Conservation (phyloP, 805 yeast genomes). For the Ascoidea tarda region DNA sequence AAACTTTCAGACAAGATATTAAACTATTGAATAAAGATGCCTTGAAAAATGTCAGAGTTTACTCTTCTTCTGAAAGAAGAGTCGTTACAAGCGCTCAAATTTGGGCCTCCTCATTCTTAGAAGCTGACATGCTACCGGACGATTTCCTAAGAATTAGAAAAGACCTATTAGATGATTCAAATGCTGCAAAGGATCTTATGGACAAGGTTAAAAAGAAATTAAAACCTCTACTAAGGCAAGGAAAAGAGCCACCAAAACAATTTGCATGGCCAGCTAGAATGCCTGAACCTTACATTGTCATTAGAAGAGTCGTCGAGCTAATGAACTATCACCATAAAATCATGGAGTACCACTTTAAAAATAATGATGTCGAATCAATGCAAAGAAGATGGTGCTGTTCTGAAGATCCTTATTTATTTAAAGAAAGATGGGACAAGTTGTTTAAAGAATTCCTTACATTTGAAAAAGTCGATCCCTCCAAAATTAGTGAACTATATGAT, state of each 20-base stretch:
- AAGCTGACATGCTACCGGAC: slow-evolving; percentile 50
- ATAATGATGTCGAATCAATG: slow-evolving; percentile 49
- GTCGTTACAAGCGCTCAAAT: slow-evolving; percentile 86
- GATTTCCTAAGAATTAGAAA: slow-evolving; percentile 74
- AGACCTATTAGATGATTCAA: slow-evolving; percentile 87
- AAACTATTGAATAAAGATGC: slow-evolving; percentile 75
- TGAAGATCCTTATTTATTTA: slow-evolving; percentile 81
- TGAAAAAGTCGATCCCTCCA: slow-evolving; percentile 95
- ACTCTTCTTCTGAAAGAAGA: slow-evolving; percentile 87
- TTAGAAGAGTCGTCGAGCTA: slow-evolving; percentile 85
- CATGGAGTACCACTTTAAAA: slow-evolving; percentile 66
- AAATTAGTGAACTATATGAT: slow-evolving; percentile 91
- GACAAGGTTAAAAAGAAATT: slow-evolving; percentile 94
- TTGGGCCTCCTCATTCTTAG: slow-evolving; percentile 68
- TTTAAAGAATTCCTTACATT: slow-evolving; percentile 84
- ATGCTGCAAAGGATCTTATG: slow-evolving; percentile 97
- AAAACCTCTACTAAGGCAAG: slow-evolving; percentile 87
- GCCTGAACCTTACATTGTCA: slow-evolving; percentile 94
- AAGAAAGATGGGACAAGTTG: slow-evolving; percentile 94
- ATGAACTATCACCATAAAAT: slow-evolving; percentile 84
- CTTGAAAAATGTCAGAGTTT: slow-evolving; percentile 73
- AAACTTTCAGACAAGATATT: slow-evolving; percentile 85
- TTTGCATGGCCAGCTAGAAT: slow-evolving; percentile 98
- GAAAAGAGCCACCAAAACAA: slow-evolving; percentile 93
- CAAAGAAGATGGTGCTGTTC: slow-evolving; percentile 92